A percentile compares a stretch with the other conserved stretches of the same genome.
Conservation (phyloP, 148 eudicot genomes). For the Amaranthus cruentus region DNA sequence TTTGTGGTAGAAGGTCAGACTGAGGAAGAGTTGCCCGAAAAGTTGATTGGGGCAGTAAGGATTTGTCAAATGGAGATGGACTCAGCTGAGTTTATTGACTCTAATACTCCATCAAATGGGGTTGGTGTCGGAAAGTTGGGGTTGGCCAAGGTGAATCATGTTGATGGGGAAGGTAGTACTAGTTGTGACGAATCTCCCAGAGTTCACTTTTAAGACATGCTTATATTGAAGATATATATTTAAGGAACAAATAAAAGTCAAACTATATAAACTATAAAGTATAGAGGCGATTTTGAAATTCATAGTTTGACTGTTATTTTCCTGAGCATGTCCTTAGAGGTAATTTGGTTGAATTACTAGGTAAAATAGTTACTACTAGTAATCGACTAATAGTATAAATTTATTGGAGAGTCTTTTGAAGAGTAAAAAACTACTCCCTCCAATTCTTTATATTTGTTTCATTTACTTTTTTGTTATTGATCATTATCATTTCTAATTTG, state of each 20-base stretch:
- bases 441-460: too few species aligned
- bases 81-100: slow-evolving; percentile 62
- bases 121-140: slow-evolving; percentile 24
- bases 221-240: too few species aligned
- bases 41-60: slow-evolving; percentile 75
- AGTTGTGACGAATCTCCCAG: slow-evolving; percentile 9
- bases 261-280: too few species aligned
- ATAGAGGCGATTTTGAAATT: too few species aligned
- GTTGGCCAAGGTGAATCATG: slow-evolving; percentile 35
- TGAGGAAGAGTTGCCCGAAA: slow-evolving; percentile 85
- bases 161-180: slow-evolving; percentile 24
- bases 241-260: too few species aligned
- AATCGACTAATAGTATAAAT: neutral
- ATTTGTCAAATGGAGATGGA: slow-evolving; percentile 82
- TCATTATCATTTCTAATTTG: too few species aligned
- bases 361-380: neutral
- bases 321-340: neutral
- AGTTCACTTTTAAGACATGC: neutral
- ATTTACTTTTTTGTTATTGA: too few species aligned
- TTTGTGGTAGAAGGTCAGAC: slow-evolving; percentile 74
- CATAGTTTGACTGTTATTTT: too few species aligned
- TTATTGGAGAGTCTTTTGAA: neutral
- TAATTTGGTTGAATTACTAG: neutral
- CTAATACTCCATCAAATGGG: slow-evolving; percentile 14
- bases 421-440: too few species aligned